phyloP scores from a whole-genome alignment of 164 flowering plant genomes.

The Platanus orientalis region DNA sequence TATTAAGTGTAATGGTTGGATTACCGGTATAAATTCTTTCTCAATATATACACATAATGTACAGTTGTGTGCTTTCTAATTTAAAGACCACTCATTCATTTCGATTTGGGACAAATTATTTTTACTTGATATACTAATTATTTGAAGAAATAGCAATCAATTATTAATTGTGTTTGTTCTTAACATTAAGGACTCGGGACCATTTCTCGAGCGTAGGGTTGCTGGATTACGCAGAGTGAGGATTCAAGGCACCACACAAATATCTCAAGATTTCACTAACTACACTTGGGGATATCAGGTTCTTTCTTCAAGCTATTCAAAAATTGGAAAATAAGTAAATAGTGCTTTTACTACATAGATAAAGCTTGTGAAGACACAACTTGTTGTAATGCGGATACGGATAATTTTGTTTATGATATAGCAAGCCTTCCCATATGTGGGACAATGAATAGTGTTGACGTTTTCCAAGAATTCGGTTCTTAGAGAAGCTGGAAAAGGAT shows the following conservation, averaged over 20 bases:
- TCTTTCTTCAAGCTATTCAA: neutral
- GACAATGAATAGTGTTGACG: neutral
- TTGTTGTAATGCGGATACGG: neutral
- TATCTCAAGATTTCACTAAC: conserved; percentile 20
- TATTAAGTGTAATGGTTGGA: too few species aligned
- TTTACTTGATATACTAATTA: neutral
- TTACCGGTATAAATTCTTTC: conserved; percentile 52
- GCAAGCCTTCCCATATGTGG: neutral
- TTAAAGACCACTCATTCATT: neutral
- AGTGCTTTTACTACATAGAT: neutral
- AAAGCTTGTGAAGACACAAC: neutral
- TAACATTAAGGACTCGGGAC: conserved; percentile 51
- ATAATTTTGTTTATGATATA: neutral
- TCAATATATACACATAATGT: too few species aligned
- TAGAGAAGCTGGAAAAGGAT: neutral
- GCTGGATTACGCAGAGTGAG: conserved; percentile 38
- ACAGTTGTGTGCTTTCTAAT: neutral
- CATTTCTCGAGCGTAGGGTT: conserved; percentile 45
- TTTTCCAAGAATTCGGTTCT: neutral
- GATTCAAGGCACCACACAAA: conserved; percentile 17
- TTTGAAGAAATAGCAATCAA: conserved; percentile 7
- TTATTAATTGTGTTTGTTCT: neutral
- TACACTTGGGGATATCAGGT: conserved; percentile 67
- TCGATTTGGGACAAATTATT: too few species aligned
- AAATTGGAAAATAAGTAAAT: too few species aligned